Base-by-base conservation (phyloP, 2,329 filamentous ascomycete species). In the Nothomitra cinnamomea region DNA sequence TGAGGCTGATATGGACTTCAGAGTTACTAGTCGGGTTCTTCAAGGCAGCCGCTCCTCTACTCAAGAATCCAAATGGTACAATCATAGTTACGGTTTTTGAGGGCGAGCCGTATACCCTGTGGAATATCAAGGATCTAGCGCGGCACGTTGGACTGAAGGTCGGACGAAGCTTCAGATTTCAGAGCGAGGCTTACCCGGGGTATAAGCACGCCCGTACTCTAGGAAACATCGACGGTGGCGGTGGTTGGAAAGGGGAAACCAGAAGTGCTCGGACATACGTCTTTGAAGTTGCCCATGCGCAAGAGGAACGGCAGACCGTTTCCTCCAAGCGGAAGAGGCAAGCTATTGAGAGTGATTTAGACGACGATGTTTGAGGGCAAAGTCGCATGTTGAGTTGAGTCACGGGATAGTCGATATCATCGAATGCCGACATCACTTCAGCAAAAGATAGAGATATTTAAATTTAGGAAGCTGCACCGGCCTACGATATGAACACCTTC, bases 41-140 rank as follows among this genome's bases (percentile, higher is more conserved):
- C 69, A 65, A 66, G 56, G 68, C 72, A 54, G 73, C 76, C 1
- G 66, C 73, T 21, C 66, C 67, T 1, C 72, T 74, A 1, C 72
- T 85, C 3, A 40, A 45, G 15, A 45, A 35, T 4, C 24, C 24
- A 15, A 40, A 52, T n/a, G 71, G 71, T 3, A 67, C 77, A 60
- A 80, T 95, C 53, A 69, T 95, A 52, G 80, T 96, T 21, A 94
- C 88, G 0, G 70, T 96, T 8, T 98, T 98, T 65, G 90, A 95
- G 66, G 85, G 85, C 55, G 84, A 94, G 66, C 92, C 92, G 0
- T 98, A 98, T 66, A 90, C 87, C 1, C 75, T 95, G 1, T 98
- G 92, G 92, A 95, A 96, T 69, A 76, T 96, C 24, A 78, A 82
- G 36, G 90, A 95, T 69, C 72, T 98, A 25, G 92, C 79, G 1